Evolutionary conservation across 1,139 yeast species (phyloP).

Genomic region (Diutina ranongensis): DNA sequence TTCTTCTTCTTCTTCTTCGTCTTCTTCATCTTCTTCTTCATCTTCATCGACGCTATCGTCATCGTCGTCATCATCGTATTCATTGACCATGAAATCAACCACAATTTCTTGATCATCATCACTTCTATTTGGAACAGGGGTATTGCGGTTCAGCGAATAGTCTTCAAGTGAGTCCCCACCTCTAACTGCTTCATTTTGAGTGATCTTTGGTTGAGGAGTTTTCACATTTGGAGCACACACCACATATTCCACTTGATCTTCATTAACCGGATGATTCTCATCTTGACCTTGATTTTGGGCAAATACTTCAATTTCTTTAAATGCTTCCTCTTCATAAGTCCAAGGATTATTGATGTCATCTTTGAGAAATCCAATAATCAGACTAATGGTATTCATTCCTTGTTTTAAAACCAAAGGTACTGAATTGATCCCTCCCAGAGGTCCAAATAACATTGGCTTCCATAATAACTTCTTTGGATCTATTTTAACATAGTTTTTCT

Average conservation of each 20-base stretch:
- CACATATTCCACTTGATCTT: constrained; percentile 15
- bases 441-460: constrained; percentile 78
- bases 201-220: constrained; percentile 10
- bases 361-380: constrained; percentile 42
- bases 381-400: constrained; percentile 39
- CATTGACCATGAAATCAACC: not conserved
- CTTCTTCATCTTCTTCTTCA: constrained; percentile 9
- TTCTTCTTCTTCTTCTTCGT: constrained; percentile 10
- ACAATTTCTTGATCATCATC: constrained; percentile 9
- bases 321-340: constrained; percentile 42
- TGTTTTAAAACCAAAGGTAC: constrained; percentile 28
- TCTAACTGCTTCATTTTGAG: constrained; percentile 10
- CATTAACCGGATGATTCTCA: constrained; percentile 13
- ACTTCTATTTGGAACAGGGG: not conserved
- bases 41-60: constrained; percentile 10
- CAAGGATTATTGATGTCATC: constrained; percentile 57
- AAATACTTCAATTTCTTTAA: constrained; percentile 23
- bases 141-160: not conserved
- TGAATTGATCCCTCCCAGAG: constrained; percentile 68
- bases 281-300: constrained; percentile 4
- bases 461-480: constrained; percentile 49
- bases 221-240: constrained; percentile 21
- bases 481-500: constrained; percentile 41
- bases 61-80: constrained; percentile 7
- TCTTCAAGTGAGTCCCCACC: constrained; percentile 6